Conservation (phyloP, 352 stramenopile genomes). For the Globisporangium yorkense region DNA sequence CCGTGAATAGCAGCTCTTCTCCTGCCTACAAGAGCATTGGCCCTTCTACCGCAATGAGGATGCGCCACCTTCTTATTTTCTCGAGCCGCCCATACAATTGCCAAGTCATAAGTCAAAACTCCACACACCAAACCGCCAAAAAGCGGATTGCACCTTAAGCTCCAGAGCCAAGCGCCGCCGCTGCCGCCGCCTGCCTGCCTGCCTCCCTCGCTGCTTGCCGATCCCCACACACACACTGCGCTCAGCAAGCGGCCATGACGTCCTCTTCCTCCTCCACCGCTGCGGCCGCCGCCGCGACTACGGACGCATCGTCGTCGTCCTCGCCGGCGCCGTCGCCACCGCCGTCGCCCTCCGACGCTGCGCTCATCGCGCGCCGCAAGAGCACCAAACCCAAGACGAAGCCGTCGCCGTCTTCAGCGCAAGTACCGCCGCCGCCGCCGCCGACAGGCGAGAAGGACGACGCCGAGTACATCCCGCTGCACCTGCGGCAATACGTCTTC, state of each 20-base stretch:
- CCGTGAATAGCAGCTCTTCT: background rate
- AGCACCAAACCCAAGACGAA: background rate
- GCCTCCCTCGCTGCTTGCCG: too few relatives aligned
- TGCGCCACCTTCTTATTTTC: background rate
- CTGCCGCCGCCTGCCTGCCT: background rate
- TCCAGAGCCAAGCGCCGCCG: background rate
- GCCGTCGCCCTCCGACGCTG: slow-evolving; percentile 4
- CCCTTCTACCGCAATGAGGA: background rate
- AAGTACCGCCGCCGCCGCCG: background rate
- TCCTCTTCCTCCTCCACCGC: background rate
- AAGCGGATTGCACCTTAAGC: background rate
- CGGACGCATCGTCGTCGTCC: background rate
- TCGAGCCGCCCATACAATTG: background rate
- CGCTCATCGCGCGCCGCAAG: slow-evolving; percentile 3
- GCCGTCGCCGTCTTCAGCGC: background rate
- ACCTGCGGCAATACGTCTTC: slow-evolving; percentile 79
- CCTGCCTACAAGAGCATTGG: background rate
- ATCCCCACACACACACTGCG: too few relatives aligned
- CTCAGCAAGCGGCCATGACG: background rate
- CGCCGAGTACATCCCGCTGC: slow-evolving; percentile 82
- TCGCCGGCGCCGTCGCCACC: slow-evolving; percentile 1
- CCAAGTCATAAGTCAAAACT: background rate
- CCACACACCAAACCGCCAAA: background rate
- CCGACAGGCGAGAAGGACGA: slow-evolving; percentile 25
- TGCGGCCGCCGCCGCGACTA: background rate